phyloP scores from a whole-genome alignment of 768 basidiomycete species.

The Suillus sp. region DNA sequence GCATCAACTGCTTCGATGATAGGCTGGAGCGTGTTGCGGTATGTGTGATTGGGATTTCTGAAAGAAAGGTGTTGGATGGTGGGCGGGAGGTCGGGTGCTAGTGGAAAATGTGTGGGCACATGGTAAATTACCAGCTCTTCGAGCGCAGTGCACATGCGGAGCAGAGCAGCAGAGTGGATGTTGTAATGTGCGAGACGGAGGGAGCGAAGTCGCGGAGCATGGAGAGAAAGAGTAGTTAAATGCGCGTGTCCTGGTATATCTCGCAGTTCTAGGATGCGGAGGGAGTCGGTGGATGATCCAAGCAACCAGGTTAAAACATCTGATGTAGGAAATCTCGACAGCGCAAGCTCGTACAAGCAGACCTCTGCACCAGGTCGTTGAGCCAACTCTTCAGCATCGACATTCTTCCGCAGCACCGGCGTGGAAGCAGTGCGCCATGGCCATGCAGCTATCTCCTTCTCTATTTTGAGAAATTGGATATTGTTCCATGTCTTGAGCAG shows the following conservation, averaged over 20 bases:
- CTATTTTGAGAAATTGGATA: constrained; percentile 41
- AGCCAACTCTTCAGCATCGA: neutral
- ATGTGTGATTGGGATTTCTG: constrained; percentile 19
- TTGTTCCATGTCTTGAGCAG: constrained; percentile 41
- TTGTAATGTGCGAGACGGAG: constrained; percentile 43
- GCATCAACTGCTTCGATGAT: constrained; percentile 35
- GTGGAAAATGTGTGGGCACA: constrained; percentile 35
- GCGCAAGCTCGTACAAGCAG: constrained; percentile 43
- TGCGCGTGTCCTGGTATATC: constrained; percentile 28
- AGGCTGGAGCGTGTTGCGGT: constrained; percentile 26
- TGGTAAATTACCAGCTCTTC: constrained; percentile 43
- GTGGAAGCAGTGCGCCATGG: constrained; percentile 32
- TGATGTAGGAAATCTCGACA: constrained; percentile 37
- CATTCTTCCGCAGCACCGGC: constrained; percentile 12
- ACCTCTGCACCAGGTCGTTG: constrained; percentile 19
- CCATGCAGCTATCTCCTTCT: constrained; percentile 38
- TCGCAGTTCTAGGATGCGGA: constrained; percentile 44
- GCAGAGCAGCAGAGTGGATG: constrained; percentile 32
- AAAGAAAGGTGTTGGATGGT: constrained; percentile 45
- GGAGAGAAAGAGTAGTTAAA: constrained; percentile 25
- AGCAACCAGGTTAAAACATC: constrained; percentile 43
- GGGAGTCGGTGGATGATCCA: constrained; percentile 32
- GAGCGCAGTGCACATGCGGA: constrained; percentile 40
- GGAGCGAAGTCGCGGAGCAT: constrained; percentile 42
- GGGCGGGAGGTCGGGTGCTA: constrained; percentile 35